Evolutionary conservation across 257 asterid species (phyloP), one percentile per base, ranked within the genome.

Genomic region (Knoxia roxburghii): DNA sequence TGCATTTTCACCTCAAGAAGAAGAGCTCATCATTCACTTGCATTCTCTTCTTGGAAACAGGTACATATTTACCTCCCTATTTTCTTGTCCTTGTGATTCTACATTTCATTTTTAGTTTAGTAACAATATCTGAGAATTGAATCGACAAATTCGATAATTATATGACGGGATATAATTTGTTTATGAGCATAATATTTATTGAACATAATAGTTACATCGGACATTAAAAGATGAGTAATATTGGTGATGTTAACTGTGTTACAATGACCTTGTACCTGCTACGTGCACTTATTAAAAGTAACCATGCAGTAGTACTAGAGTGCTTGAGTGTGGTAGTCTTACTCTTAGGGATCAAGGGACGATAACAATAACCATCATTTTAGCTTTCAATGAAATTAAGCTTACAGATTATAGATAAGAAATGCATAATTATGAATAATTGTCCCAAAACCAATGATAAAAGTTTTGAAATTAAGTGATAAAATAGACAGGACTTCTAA

Each of bases 11-110:
- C 73, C 84, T 49, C 86, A 82, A 58, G 91, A 85, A 61, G 86
- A 85, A 55, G 85, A 83, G 21, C 86, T 82, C 54, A 80, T 85
- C 53, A n/a, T 85, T 14, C 91, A 82, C 61, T 69, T 85, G 23
- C 91, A 85, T 76, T 80, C 91, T 21, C 80, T 82, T 57, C 91
- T 85, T 61, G 91, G 91, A 54, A 85, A 82, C 72, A 85, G 91
- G 91, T 73, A 39, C 55, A 37, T 26, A 26, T 32, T 5, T 60
- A 61, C 41, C 40, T n/a, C 20, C 64, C 10, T 12, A 2, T 0
- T 33, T 2, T 12, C 20, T 45, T 43, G 48, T 43, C 10, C 15
- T 43, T 37, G 41, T n/a, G n/a, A n/a, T 37, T 37, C 41, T 37
- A 37, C 41, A 37, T 37, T 4, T 37, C 41, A 37, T 4, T 3